Conservation (phyloP, 371 early-diverging fungal species). For the Apophysomyces variabilis region DNA sequence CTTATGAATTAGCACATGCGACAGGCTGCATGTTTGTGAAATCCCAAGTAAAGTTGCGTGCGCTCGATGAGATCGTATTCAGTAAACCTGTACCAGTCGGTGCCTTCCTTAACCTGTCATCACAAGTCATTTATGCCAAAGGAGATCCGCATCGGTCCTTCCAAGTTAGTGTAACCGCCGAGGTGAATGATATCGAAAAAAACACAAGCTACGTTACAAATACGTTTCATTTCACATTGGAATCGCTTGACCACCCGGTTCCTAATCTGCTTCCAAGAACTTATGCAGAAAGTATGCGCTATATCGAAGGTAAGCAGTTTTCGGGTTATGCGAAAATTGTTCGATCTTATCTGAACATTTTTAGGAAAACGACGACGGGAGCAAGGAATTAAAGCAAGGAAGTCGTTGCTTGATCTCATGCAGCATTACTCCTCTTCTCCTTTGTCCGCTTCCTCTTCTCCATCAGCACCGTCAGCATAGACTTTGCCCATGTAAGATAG, state of each 20-base stretch:
- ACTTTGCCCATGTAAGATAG: not conserved
- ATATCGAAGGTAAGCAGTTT: slow-evolving; percentile 72
- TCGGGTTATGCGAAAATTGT: slow-evolving; percentile 14
- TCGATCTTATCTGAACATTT: not conserved
- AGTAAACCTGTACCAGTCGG: slow-evolving; percentile 91
- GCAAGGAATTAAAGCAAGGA: slow-evolving; percentile 23
- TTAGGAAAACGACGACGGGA: slow-evolving; percentile 29
- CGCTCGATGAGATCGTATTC: slow-evolving; percentile 91
- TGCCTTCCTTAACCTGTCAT: slow-evolving; percentile 72
- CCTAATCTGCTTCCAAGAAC: slow-evolving; percentile 66
- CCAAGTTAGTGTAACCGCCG: slow-evolving; percentile 78
- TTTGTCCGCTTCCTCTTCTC: not conserved
- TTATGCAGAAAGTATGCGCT: slow-evolving; percentile 79
- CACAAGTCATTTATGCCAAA: slow-evolving; percentile 75
- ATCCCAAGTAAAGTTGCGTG: slow-evolving; percentile 57
- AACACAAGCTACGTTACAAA: slow-evolving; percentile 73
- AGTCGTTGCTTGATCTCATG: slow-evolving; percentile 20
- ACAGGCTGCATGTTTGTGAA: slow-evolving; percentile 70
- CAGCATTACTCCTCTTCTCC: not conserved
- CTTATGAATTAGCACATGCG: slow-evolving; percentile 81
- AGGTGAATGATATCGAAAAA: slow-evolving; percentile 74
- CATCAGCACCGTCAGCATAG: not conserved
- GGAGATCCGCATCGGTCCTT: slow-evolving; percentile 58
- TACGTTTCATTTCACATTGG: slow-evolving; percentile 86
- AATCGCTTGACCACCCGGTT: slow-evolving; percentile 25